Percentiles rank a stretch among this genome's conserved stretches.
Evolutionary conservation across 2,329 filamentous ascomycete genomes (phyloP).

Genomic region (Colletotrichum horii): DNA sequence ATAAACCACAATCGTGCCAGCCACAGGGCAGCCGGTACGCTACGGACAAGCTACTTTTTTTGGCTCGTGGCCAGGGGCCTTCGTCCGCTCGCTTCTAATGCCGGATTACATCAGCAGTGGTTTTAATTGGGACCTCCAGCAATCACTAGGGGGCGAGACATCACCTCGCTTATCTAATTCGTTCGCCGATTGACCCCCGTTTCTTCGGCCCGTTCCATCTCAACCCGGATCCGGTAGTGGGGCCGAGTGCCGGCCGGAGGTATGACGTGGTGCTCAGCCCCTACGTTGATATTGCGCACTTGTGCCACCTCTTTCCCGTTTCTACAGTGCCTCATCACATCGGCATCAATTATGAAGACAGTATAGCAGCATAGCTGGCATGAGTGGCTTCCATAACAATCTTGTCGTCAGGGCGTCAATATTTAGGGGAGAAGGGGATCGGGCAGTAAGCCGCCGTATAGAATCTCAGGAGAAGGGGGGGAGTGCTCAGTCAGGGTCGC

Average conservation of each 20-base stretch:
- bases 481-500: no score
- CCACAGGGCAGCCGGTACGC: conserved; percentile 6
- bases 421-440: no score
- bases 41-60: background rate
- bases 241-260: background rate
- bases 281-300: background rate
- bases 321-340: no score
- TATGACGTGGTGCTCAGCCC: background rate
- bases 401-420: no score
- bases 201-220: background rate
- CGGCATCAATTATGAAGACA: no score
- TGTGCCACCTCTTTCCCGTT: no score
- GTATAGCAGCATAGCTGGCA: no score
- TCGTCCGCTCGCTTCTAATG: background rate
- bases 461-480: no score
- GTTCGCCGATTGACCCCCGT: background rate
- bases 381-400: no score
- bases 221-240: background rate
- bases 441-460: no score
- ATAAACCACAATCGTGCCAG: background rate
- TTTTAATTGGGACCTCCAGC: background rate
- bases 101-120: background rate
- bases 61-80: background rate
- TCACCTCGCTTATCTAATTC: background rate
- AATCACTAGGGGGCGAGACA: background rate